A percentile compares a stretch with the other conserved stretches of the same genome.
phyloP scores from a whole-genome alignment of 2,329 filamentous ascomycete species.

The Dothidotthia symphoricarpi region DNA sequence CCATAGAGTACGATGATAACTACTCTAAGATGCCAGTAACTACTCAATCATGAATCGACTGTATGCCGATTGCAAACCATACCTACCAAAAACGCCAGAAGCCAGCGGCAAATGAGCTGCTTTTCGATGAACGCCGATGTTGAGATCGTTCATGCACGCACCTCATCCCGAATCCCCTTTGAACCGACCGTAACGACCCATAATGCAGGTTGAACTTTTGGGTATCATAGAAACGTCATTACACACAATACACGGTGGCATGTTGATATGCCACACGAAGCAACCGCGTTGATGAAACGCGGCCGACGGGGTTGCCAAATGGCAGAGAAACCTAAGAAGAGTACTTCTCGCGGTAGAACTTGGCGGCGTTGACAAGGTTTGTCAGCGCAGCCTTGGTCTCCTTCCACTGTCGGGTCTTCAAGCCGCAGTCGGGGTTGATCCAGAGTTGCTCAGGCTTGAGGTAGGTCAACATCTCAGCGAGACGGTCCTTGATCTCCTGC shows the following conservation, averaged over 20 bases:
- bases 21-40: too few species aligned
- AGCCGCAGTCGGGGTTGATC: slow-evolving; percentile 99
- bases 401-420: slow-evolving; percentile 98
- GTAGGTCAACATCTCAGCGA: slow-evolving; percentile 94
- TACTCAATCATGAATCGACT: too few species aligned
- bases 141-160: slow-evolving; percentile 38
- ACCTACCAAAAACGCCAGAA: too few species aligned
- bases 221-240: slow-evolving; percentile 44
- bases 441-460: slow-evolving; percentile 98
- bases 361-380: slow-evolving; percentile 98
- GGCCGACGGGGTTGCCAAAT: slow-evolving; percentile 22
- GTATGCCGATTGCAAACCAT: too few species aligned
- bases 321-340: slow-evolving; percentile 51
- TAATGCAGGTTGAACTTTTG: slow-evolving; percentile 46
- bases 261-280: slow-evolving; percentile 40
- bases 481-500: slow-evolving; percentile 97
- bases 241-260: slow-evolving; percentile 42
- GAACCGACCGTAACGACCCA: slow-evolving; percentile 34
- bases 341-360: slow-evolving; percentile 92
- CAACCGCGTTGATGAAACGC: slow-evolving; percentile 36
- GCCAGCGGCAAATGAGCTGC: too few species aligned
- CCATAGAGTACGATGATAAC: too few species aligned
- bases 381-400: slow-evolving; percentile 94
- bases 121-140: slow-evolving; percentile 40
- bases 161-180: slow-evolving; percentile 18